Percentiles rank a stretch among this genome's conserved stretches.
phyloP scores from a whole-genome alignment of 2,329 filamentous ascomycete genomes.

The Nigrospora sphaerica region DNA sequence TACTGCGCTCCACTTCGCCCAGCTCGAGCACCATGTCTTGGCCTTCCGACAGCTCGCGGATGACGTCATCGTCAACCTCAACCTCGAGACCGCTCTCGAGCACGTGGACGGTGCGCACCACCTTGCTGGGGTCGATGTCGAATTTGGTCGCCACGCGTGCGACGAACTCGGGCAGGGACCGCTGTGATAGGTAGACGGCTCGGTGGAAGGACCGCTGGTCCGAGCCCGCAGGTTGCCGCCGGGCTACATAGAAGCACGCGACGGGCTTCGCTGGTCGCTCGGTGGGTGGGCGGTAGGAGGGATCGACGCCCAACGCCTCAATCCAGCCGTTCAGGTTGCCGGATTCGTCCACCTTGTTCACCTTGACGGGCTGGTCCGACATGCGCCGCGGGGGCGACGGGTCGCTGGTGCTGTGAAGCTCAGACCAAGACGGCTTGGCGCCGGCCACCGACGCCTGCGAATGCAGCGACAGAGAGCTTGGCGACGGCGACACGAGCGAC shows the following conservation, averaged over 20 bases:
- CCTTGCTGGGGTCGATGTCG: slow-evolving; percentile 64
- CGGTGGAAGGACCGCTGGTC: slow-evolving; percentile 63
- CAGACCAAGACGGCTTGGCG: slow-evolving; percentile 46
- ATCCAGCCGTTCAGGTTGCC: slow-evolving; percentile 75
- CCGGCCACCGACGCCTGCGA: slow-evolving; percentile 44
- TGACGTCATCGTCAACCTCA: slow-evolving; percentile 83
- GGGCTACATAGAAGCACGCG: slow-evolving; percentile 81
- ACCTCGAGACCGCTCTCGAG: slow-evolving; percentile 72
- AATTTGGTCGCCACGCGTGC: slow-evolving; percentile 71
- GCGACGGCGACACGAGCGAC: slow-evolving; percentile 57
- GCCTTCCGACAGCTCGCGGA: slow-evolving; percentile 76
- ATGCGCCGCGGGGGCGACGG: slow-evolving; percentile 27
- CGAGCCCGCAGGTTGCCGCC: slow-evolving; percentile 39
- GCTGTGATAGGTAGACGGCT: slow-evolving; percentile 77
- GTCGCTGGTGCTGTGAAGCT: slow-evolving; percentile 47
- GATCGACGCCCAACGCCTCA: slow-evolving; percentile 85
- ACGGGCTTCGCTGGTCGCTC: slow-evolving; percentile 66
- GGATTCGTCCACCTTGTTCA: slow-evolving; percentile 49
- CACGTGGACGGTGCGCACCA: slow-evolving; percentile 65
- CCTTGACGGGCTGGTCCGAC: slow-evolving; percentile 45
- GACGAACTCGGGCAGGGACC: slow-evolving; percentile 69
- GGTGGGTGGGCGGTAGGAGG: slow-evolving; percentile 70
- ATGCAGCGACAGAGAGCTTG: slow-evolving; percentile 56
- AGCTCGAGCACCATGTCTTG: slow-evolving; percentile 84
- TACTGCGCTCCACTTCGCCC: slow-evolving; percentile 29